Evolutionary conservation across 1,139 yeast species (phyloP).

Genomic region (Geotrichum candidum): DNA sequence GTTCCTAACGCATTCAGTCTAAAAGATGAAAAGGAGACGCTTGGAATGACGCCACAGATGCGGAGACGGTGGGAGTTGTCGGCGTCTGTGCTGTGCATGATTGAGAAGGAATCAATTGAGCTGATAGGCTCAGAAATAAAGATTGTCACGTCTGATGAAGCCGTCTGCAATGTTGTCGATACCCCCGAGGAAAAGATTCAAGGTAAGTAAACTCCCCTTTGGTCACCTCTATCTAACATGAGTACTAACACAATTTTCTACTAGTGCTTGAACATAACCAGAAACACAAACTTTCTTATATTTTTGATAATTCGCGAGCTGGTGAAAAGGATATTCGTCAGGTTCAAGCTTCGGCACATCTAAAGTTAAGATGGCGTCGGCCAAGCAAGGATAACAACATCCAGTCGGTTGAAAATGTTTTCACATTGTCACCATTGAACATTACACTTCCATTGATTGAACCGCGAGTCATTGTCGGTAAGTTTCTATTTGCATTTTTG

Average conservation of each 20-base stretch:
- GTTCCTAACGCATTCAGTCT: slow-evolving; percentile 22
- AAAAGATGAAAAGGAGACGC: slow-evolving; percentile 12
- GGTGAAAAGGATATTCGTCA: slow-evolving; percentile 27
- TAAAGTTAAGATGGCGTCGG: slow-evolving; percentile 32
- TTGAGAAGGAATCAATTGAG: slow-evolving; percentile 22
- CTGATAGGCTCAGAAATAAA: slow-evolving; percentile 24
- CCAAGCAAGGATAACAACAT: slow-evolving; percentile 15
- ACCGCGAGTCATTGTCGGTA: slow-evolving; percentile 54
- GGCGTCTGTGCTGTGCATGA: slow-evolving; percentile 12
- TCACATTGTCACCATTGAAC: slow-evolving; percentile 29
- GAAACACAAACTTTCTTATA: slow-evolving; percentile 21
- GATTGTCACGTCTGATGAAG: slow-evolving; percentile 17
- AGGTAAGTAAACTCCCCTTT: not conserved
- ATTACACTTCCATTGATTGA: slow-evolving; percentile 57
- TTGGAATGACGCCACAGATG: slow-evolving; percentile 16
- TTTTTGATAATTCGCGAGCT: slow-evolving; percentile 28
- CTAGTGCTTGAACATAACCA: slow-evolving; percentile 28
- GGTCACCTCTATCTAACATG: not conserved
- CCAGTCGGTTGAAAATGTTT: slow-evolving; percentile 23
- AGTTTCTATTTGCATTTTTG: slow-evolving; percentile 13
- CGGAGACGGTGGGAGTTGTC: slow-evolving; percentile 17
- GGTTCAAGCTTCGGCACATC: slow-evolving; percentile 32
- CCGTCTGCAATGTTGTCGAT: slow-evolving; percentile 21
- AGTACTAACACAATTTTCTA: not conserved
- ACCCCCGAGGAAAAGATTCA: slow-evolving; percentile 12